Conservation (phyloP, 495 filamentous ascomycete genomes). For the Hapsidospora chrysogenum region DNA sequence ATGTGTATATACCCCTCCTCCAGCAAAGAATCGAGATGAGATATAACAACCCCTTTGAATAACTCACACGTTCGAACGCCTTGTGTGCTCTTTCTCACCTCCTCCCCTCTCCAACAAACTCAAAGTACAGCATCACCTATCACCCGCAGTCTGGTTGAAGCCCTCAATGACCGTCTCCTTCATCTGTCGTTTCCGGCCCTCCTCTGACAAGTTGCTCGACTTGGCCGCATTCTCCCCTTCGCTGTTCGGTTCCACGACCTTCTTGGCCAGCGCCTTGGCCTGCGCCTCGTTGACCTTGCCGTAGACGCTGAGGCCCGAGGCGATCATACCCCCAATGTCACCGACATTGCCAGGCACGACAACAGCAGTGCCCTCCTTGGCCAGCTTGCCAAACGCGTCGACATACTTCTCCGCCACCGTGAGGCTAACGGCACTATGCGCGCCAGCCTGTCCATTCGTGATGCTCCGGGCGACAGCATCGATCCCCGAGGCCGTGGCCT, state of each 20-base stretch:
- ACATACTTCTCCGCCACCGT: conserved; percentile 96
- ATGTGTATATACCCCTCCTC: no score
- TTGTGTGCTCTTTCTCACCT: no score
- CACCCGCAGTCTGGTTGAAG: conserved; percentile 14
- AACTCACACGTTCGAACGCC: no score
- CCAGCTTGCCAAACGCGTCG: conserved; percentile 80
- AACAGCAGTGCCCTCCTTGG: conserved; percentile 84
- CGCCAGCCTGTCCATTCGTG: conserved; percentile 46
- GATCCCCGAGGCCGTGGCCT: conserved; percentile 77
- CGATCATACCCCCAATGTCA: conserved; percentile 95
- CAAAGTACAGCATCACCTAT: not conserved
- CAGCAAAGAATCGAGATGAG: not conserved
- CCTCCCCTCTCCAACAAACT: no score
- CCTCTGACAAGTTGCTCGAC: conserved; percentile 3
- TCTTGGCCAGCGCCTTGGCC: conserved; percentile 46
- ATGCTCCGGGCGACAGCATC: conserved; percentile 68
- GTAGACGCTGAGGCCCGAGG: conserved; percentile 87
- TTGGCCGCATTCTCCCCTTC: conserved; percentile 7
- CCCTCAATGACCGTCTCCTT: conserved; percentile 22
- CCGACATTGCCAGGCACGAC: conserved; percentile 95
- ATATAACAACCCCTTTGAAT: not conserved
- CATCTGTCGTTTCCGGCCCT: conserved; percentile 1
- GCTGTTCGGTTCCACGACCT: conserved; percentile 7
- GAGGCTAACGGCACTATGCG: conserved; percentile 68
- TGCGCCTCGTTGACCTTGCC: conserved; percentile 85